These are phyloP conservation scores for Paspalum notatum DNA, from an alignment of 176 grass and related monocot genomes.

Conservation along the genomic window DNA sequence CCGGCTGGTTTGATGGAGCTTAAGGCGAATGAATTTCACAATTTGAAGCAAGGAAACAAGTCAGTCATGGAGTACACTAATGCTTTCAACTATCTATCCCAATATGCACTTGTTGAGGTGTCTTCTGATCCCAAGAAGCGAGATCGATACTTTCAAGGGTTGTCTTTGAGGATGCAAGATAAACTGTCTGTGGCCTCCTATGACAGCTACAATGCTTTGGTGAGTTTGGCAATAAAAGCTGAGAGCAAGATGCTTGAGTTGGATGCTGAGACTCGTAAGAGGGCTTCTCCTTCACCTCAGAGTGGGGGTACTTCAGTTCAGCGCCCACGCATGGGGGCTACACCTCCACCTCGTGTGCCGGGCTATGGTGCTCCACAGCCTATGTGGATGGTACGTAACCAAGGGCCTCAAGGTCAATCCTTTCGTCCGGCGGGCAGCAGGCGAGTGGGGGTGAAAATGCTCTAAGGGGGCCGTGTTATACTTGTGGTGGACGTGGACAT, in stretches of 20 bases:
- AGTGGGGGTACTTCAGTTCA: neutral
- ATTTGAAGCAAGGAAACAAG: too few relatives aligned
- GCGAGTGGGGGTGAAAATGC: neutral
- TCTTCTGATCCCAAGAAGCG: too few relatives aligned
- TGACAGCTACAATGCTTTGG: neutral
- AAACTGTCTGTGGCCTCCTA: too few relatives aligned
- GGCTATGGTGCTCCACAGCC: neutral
- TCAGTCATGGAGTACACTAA: too few relatives aligned
- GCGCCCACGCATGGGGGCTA: neutral
- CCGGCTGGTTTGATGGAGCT: too few relatives aligned
- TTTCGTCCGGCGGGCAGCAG: neutral
- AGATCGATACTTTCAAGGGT: too few relatives aligned
- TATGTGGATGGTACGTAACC: neutral
- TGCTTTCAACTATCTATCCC: too few relatives aligned
- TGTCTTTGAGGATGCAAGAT: too few relatives aligned
- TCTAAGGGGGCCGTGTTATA: neutral
- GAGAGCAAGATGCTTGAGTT: neutral
- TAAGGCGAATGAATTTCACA: too few relatives aligned
- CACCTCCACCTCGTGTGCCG: neutral
- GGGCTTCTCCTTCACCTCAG: neutral
- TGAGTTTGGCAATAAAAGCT: neutral
- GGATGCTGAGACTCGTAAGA: neutral
- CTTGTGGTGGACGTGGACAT: too few relatives aligned
- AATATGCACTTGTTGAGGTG: too few relatives aligned
- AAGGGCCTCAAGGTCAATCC: neutral